Evolutionary conservation across 2,329 filamentous ascomycete species (phyloP).

Genomic region (Lasiodiplodia citricola): DNA sequence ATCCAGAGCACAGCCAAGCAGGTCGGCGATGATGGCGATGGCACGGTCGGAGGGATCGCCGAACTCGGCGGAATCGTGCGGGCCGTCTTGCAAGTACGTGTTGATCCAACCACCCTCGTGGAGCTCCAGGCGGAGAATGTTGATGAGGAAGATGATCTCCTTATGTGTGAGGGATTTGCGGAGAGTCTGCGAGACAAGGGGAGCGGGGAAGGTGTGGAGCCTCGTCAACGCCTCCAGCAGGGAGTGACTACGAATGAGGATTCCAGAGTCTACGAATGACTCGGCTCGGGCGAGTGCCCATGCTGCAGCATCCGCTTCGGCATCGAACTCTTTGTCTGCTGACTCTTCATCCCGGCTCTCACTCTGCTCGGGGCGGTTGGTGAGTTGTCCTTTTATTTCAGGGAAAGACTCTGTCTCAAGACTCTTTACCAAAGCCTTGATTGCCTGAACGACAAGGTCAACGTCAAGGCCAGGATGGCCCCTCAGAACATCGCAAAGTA

Average conservation of each 20-base stretch:
- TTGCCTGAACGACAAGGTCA: constrained; percentile 68
- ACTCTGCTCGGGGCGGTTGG: constrained; percentile 38
- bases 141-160: constrained; percentile 73
- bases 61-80: constrained; percentile 43
- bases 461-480: constrained; percentile 67
- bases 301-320: constrained; percentile 45
- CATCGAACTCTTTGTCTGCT: constrained; percentile 44
- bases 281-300: constrained; percentile 71
- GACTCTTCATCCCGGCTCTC: constrained; percentile 32
- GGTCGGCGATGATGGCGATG: constrained; percentile 72
- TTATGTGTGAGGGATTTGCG: constrained; percentile 68
- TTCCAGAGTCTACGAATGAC: constrained; percentile 69
- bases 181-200: constrained; percentile 66
- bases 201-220: constrained; percentile 66
- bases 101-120: constrained; percentile 78
- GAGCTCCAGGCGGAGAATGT: constrained; percentile 74
- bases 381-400: constrained; percentile 45
- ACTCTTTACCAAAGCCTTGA: constrained; percentile 71
- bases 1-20: constrained; percentile 76
- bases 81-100: constrained; percentile 67
- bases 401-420: constrained; percentile 57
- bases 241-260: constrained; percentile 65
- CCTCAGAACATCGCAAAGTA: constrained; percentile 69
- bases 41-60: constrained; percentile 68
- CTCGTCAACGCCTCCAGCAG: constrained; percentile 72